Percentiles rank a stretch among this genome's conserved stretches.
Conservation (phyloP, 768 basidiomycete genomes). For the Phanerochaete sordida region DNA sequence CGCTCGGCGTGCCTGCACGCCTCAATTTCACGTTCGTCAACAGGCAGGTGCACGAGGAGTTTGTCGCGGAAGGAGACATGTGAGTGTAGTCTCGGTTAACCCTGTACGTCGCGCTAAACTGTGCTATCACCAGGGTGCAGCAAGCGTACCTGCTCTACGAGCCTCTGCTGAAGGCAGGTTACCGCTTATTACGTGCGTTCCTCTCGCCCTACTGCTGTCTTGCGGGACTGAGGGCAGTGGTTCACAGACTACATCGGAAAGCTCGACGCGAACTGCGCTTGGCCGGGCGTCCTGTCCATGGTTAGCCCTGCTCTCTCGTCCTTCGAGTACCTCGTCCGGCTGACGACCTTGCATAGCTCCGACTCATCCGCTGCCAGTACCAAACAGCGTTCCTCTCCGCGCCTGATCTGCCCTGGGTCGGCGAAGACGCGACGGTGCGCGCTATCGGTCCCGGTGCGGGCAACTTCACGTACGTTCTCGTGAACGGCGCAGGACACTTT, state of each 20-base stretch:
- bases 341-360: constrained; percentile 14
- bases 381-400: constrained; percentile 24
- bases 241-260: constrained; percentile 13
- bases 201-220: too few species aligned
- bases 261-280: constrained; percentile 10
- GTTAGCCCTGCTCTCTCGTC: constrained; percentile 15
- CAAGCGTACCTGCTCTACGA: constrained; percentile 5
- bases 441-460: constrained; percentile 31
- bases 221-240: too few species aligned
- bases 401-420: constrained; percentile 28
- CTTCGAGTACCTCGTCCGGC: neutral
- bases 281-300: constrained; percentile 28
- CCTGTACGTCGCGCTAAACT: neutral
- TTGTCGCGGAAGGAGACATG: constrained; percentile 6
- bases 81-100: neutral
- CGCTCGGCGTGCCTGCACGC: constrained; percentile 1
- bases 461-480: constrained; percentile 29
- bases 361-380: constrained; percentile 23
- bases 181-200: constrained; percentile 5
- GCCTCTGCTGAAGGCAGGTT: neutral
- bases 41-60: neutral
- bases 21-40: constrained; percentile 3
- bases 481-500: constrained; percentile 31
- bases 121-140: neutral
- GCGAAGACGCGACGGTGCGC: constrained; percentile 23